Percentiles rank a stretch among this genome's conserved stretches.
phyloP scores from a whole-genome alignment of 192 early-diverging fungal genomes.

The Podila clonocystis region DNA sequence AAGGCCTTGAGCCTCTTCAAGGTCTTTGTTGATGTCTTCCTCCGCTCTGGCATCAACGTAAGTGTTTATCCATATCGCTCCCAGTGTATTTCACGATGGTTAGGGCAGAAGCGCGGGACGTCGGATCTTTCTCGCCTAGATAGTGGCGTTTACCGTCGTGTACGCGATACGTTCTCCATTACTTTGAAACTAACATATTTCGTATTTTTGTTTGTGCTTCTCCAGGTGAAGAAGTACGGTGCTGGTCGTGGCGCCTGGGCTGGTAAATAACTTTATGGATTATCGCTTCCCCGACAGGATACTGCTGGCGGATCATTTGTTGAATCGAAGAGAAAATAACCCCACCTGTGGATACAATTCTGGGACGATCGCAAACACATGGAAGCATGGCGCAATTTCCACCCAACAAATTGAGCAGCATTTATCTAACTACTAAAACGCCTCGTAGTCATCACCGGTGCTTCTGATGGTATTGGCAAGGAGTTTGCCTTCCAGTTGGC shows the following conservation, averaged over 20 bases:
- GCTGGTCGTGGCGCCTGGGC: constrained; percentile 49
- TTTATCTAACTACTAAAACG: too few relatives aligned
- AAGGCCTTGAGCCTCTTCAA: constrained; percentile 54
- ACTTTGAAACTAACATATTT: not conserved
- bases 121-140: not conserved
- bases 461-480: constrained; percentile 96
- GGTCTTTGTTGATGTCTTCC: constrained; percentile 52
- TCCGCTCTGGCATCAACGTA: constrained; percentile 57
- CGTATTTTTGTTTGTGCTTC: not conserved
- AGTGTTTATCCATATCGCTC: not conserved
- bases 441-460: constrained; percentile 88
- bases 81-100: too few relatives aligned
- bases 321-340: too few relatives aligned
- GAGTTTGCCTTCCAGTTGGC: constrained; percentile 95
- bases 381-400: too few relatives aligned
- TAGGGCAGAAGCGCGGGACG: not conserved
- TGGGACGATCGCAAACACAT: too few relatives aligned
- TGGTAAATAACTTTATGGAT: constrained; percentile 9
- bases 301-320: not conserved
- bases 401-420: too few relatives aligned
- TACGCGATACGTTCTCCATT: not conserved
- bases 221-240: constrained; percentile 46
- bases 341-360: too few relatives aligned
- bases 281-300: too few relatives aligned
- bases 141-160: not conserved